Conservation (phyloP, 306 rosid genomes). For the Alnus glutinosa region DNA sequence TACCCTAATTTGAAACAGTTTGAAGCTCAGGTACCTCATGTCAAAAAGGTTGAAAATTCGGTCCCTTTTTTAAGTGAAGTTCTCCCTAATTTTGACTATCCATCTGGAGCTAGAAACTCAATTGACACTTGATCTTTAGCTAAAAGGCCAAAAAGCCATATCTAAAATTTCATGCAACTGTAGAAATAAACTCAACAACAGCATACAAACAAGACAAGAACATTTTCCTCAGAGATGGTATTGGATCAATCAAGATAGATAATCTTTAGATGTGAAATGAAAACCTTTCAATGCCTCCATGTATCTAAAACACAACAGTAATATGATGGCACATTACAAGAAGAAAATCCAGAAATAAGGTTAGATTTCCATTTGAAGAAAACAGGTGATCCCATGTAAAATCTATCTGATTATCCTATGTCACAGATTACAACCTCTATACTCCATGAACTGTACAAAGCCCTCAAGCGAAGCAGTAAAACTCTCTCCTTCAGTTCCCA, state of each 20-base stretch:
- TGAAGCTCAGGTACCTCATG: no score
- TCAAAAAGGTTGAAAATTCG: no score
- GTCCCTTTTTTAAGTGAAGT: no score
- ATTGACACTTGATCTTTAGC: no score
- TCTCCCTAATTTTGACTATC: no score
- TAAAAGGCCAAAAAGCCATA: no score
- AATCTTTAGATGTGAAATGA: not conserved
- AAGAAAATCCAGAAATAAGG: not conserved
- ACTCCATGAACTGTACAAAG: slow-evolving; percentile 14
- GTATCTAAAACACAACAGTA: not conserved
- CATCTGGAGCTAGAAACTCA: no score
- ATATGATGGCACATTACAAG: not conserved
- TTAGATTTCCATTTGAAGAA: not conserved
- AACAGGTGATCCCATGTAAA: not conserved
- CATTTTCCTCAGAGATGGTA: not conserved
- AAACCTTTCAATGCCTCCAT: not conserved
- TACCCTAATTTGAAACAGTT: no score
- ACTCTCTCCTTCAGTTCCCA: slow-evolving; percentile 28
- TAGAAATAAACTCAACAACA: not conserved
- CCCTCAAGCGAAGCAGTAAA: slow-evolving; percentile 10
- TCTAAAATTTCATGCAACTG: not conserved
- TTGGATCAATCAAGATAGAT: not conserved
- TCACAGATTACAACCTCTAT: not conserved
- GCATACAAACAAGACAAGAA: not conserved
- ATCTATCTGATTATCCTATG: not conserved